Base-by-base conservation (phyloP, 129 eudicot species). In the Dittrichia graveolens region DNA sequence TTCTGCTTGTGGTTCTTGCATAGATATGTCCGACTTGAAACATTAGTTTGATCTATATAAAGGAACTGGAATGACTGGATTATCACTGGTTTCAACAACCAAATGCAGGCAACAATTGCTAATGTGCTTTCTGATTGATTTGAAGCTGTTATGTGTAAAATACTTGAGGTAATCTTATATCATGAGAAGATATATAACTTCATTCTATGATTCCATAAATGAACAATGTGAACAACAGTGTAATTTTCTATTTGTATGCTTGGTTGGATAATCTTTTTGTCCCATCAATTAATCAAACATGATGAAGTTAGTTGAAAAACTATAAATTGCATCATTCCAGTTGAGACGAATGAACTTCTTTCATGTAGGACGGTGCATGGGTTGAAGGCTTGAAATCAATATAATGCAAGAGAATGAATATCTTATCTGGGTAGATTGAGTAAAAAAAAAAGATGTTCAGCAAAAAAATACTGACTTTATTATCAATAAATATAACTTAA, bases 351-450 rank as follows among this genome's bases (percentile, higher is more conserved):
- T 24, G 31, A 24, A 24, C 31, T 10, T 2, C 1, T 48, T 39
- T 2, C 31, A 8, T 69, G 49, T 40, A 31, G 19, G 56, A 18
- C 41, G 7, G 38, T 53, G 57, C 57, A 61, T 61, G 35, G 37
- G 31, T 24, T 24, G 31, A 24, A 24, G 31, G 2, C 31, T 24
- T 24, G 31, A 12, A 35, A 67, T 37, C 15, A 19, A 57, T 9
- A 44, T 16, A 14, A 61, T 37, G 19, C 60, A 37, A 61, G 49
- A 10, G 69, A 15, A 10, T 10, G 9, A 48, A 16, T 46, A 45
- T 59, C 13, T 73, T 60, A 73, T 58, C 61, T 61, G 52, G 46
- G 52, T 37, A 34, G 48, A 72, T 16, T 18, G 76, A 37, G 15
- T 9, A 44, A 10, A 42, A 55, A 73, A 73, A 6, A 67, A 73